Evolutionary conservation across 129 eudicot genomes (phyloP), one percentile per base, ranked within the genome.

Genomic region (Chrysanthemum seticuspe): DNA sequence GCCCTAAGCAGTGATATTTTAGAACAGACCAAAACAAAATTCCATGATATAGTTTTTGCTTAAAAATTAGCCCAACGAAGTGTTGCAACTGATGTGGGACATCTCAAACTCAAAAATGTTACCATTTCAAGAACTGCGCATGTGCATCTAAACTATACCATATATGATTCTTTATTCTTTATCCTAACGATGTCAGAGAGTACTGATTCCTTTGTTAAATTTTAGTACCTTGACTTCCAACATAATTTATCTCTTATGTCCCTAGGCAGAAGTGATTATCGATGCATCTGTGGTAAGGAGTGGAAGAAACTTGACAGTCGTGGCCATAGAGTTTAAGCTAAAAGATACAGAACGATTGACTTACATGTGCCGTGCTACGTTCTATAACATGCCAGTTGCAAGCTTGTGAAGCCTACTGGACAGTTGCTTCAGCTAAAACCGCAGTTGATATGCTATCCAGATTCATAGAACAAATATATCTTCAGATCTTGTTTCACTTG

Each of bases 251-350:
- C 51, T 62, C 21, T 8, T 8, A 51, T 70, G 34, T 60, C 49
- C 6, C 56, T 90, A 93, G 96, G 70, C 86, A 14, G 85, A 85
- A 73, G 75, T 89, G 67, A 69, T 76, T 0, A 80, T 87, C 47
- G 95, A 89, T 74, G 98, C 87, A 13, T 75, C 87, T 15, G 84
- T 93, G n/a, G 82, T 85, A 70, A 80, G 88, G 78, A 93, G 88
- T 51, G 98, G 98, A 70, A 93, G 92, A 82, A 93, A 84, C 81
- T 71, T 93, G 76, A 82, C 98, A 23, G 25, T 23, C 25, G 25
- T 23, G 47, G 47, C 47, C 2, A 40, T 40, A 40, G 47, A 40
- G 47, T 40, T 40, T 40, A 40, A 40, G 72, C 80, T 76, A n/a
- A 86, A 90, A 80, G 88, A 83, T 56, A 77, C 88, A 53, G 83